Evolutionary conservation across 345 rosid genomes (phyloP).

Genomic region (Salix brachista): DNA sequence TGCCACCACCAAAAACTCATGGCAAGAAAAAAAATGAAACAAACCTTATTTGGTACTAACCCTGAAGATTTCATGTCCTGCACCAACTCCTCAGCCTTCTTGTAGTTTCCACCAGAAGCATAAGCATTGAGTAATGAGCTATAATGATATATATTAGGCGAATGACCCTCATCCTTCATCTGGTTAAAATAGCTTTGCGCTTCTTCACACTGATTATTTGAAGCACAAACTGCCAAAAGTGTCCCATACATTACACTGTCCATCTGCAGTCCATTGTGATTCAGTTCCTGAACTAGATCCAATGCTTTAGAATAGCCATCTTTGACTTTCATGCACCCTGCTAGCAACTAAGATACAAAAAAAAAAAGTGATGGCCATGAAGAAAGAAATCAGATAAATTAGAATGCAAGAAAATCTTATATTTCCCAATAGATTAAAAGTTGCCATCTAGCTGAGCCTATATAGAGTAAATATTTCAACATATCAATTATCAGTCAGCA

Average conservation of each 20-base stretch:
- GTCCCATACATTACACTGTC: slow-evolving; percentile 81
- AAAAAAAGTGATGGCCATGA: slow-evolving; percentile 17
- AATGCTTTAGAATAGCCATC: slow-evolving; percentile 65
- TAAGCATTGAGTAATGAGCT: slow-evolving; percentile 88
- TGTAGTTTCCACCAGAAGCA: slow-evolving; percentile 61
- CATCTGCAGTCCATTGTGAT: slow-evolving; percentile 52
- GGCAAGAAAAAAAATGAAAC: slow-evolving; percentile 22
- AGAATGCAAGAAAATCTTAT: not conserved
- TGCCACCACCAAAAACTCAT: not conserved
- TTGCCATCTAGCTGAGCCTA: not conserved
- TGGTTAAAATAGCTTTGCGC: slow-evolving; percentile 67
- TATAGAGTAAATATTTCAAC: not conserved
- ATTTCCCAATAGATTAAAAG: not conserved
- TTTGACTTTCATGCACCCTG: slow-evolving; percentile 77
- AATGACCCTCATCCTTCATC: slow-evolving; percentile 76
- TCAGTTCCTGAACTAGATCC: slow-evolving; percentile 66
- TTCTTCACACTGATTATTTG: slow-evolving; percentile 62
- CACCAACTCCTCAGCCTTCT: slow-evolving; percentile 78
- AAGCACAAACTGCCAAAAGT: slow-evolving; percentile 85
- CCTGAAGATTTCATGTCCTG: slow-evolving; percentile 71
- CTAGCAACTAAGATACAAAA: slow-evolving; percentile 51
- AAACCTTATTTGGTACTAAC: slow-evolving; percentile 83
- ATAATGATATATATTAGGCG: slow-evolving; percentile 71
- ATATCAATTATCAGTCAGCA: not conserved
- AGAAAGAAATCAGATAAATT: not conserved